Evolutionary conservation across 148 eudicot genomes (phyloP).

Genomic region (Mesembryanthemum crystallinum): DNA sequence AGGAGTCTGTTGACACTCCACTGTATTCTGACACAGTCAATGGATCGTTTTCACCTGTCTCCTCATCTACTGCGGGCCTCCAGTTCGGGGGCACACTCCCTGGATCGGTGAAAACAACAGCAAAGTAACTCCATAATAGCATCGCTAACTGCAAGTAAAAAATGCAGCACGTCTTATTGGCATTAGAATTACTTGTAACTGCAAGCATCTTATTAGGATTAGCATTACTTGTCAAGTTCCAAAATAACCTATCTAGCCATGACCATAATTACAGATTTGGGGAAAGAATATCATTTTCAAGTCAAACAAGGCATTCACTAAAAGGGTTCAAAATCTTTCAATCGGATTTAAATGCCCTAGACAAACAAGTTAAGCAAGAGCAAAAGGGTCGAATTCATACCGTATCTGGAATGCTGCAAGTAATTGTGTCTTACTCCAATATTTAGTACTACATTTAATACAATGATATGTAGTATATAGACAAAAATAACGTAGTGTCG

Average conservation of each 20-base stretch:
- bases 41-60: constrained; percentile 71
- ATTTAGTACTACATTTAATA: too few relatives aligned
- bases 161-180: background rate
- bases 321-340: background rate
- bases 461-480: too few relatives aligned
- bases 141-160: constrained; percentile 65
- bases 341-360: too few relatives aligned
- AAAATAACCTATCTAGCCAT: too few relatives aligned
- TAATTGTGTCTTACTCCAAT: too few relatives aligned
- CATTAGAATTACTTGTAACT: too few relatives aligned
- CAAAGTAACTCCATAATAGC: constrained; percentile 95
- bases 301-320: background rate
- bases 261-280: background rate
- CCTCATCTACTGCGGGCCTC: constrained; percentile 84
- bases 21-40: constrained; percentile 56
- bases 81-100: constrained; percentile 94
- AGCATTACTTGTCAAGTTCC: background rate
- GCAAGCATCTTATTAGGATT: too few relatives aligned
- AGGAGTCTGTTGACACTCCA: constrained; percentile 40
- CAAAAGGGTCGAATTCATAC: too few relatives aligned
- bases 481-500: too few relatives aligned
- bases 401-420: too few relatives aligned
- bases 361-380: too few relatives aligned
- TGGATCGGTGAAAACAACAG: constrained; percentile 89
- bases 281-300: background rate